These are phyloP conservation scores for Elsinoe australis DNA, from an alignment of 2,329 filamentous ascomycete species.

Conservation along the genomic window DNA sequence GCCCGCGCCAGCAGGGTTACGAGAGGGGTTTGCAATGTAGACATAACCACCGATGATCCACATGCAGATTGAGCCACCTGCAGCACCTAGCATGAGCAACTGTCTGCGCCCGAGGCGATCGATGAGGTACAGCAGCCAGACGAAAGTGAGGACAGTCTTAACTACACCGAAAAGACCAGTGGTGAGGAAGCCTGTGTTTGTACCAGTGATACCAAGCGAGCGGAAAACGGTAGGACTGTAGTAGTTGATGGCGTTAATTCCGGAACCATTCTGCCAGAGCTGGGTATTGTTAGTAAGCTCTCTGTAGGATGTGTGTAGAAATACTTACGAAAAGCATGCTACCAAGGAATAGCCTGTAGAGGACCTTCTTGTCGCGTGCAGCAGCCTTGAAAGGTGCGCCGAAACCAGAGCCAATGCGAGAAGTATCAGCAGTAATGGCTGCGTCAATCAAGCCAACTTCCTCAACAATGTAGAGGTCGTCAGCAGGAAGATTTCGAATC, in stretches of 20 bases:
- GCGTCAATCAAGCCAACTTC: slow-evolving; percentile 64
- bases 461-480: slow-evolving; percentile 62
- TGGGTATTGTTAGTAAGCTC: not conserved
- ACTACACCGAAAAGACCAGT: slow-evolving; percentile 73
- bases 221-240: slow-evolving; percentile 63
- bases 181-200: slow-evolving; percentile 54
- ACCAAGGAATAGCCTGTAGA: slow-evolving; percentile 22
- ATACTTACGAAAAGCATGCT: slow-evolving; percentile 20
- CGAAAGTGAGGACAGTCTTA: slow-evolving; percentile 59
- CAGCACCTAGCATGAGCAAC: slow-evolving; percentile 58
- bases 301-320: not conserved
- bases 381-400: slow-evolving; percentile 61
- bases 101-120: slow-evolving; percentile 55
- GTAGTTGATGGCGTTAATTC: slow-evolving; percentile 75
- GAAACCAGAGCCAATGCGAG: slow-evolving; percentile 61
- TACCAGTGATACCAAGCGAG: slow-evolving; percentile 54
- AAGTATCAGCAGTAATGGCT: slow-evolving; percentile 57
- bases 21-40: slow-evolving; percentile 38
- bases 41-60: slow-evolving; percentile 59
- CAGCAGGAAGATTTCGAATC: slow-evolving; percentile 52
- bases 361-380: slow-evolving; percentile 18
- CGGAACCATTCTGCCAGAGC: slow-evolving; percentile 67
- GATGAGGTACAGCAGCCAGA: slow-evolving; percentile 63
- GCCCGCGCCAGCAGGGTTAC: slow-evolving; percentile 24
- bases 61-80: slow-evolving; percentile 56